phyloP scores from a whole-genome alignment of 257 asterid species.

The Solanum pinnatisectum region DNA sequence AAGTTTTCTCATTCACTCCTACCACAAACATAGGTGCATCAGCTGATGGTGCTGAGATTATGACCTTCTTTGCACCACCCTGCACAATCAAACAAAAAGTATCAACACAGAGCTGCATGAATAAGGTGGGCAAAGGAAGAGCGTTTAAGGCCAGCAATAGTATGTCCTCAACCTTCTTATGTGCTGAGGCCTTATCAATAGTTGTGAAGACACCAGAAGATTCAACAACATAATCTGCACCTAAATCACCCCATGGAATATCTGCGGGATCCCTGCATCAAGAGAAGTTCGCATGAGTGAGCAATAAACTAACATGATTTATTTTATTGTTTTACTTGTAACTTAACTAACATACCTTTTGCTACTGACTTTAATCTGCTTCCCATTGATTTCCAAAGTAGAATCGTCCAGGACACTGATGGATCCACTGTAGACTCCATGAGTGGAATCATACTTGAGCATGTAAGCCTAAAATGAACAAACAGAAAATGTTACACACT shows the following conservation, averaged over 20 bases:
- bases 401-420: slow-evolving; percentile 65
- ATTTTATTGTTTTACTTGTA: neutral
- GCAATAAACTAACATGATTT: neutral
- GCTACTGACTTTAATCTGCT: slow-evolving; percentile 59
- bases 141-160: neutral
- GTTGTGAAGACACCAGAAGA: slow-evolving; percentile 91
- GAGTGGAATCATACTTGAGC: slow-evolving; percentile 97
- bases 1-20: slow-evolving; percentile 83
- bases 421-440: slow-evolving; percentile 73
- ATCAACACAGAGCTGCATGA: neutral
- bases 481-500: neutral
- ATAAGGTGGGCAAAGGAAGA: neutral
- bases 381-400: slow-evolving; percentile 91
- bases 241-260: slow-evolving; percentile 94
- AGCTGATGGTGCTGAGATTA: slow-evolving; percentile 97
- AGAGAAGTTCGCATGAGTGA: slow-evolving; percentile 11
- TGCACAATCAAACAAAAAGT: slow-evolving; percentile 18
- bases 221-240: slow-evolving; percentile 86
- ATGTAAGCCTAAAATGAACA: slow-evolving; percentile 71
- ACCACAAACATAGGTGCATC: slow-evolving; percentile 99
- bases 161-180: slow-evolving; percentile 55
- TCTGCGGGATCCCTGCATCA: slow-evolving; percentile 78
- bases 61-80: slow-evolving; percentile 98
- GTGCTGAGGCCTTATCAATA: slow-evolving; percentile 74
- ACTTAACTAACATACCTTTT: slow-evolving; percentile 42